Percentiles rank a stretch among this genome's conserved stretches.
These are phyloP conservation scores for Suhomyces sp. DNA, from an alignment of 805 yeast genomes.

Conservation along the genomic window DNA sequence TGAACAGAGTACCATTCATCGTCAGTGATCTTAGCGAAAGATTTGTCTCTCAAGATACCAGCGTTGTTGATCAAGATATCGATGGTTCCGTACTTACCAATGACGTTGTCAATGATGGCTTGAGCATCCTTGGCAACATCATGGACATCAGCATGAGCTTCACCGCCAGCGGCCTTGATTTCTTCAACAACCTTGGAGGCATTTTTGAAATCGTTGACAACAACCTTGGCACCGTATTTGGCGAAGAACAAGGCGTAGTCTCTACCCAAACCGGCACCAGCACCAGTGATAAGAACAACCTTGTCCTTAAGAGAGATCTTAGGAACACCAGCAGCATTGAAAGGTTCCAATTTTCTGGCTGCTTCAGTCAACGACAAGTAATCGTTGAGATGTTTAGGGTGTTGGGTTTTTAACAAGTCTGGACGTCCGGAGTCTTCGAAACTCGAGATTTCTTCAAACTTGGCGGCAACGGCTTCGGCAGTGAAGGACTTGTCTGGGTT, in stretches of 20 bases:
- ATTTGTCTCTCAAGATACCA: conserved; percentile 88
- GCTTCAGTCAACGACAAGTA: conserved; percentile 59
- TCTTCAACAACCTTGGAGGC: conserved; percentile 74
- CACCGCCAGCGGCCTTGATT: conserved; percentile 68
- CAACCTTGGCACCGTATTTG: conserved; percentile 90
- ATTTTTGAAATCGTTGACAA: conserved; percentile 84
- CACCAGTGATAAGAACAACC: conserved; percentile 92
- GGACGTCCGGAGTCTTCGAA: conserved; percentile 59
- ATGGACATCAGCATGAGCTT: conserved; percentile 80
- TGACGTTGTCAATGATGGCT: conserved; percentile 72
- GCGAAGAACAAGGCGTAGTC: conserved; percentile 86
- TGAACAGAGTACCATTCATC: conserved; percentile 80
- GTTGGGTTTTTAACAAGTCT: conserved; percentile 49
- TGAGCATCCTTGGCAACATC: conserved; percentile 78
- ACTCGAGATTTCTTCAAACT: conserved; percentile 61
- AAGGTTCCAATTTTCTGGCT: conserved; percentile 50
- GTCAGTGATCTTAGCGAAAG: conserved; percentile 81
- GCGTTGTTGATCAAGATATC: conserved; percentile 91
- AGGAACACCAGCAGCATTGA: conserved; percentile 43
- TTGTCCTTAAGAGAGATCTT: conserved; percentile 67
- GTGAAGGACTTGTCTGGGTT: conserved; percentile 76
- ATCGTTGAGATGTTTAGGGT: conserved; percentile 74
- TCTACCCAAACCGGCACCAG: conserved; percentile 92
- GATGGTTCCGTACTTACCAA: conserved; percentile 74
- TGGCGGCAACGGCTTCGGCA: conserved; percentile 77